Conservation (phyloP, 805 yeast genomes). For the Helenozyma rhizophorensis region DNA sequence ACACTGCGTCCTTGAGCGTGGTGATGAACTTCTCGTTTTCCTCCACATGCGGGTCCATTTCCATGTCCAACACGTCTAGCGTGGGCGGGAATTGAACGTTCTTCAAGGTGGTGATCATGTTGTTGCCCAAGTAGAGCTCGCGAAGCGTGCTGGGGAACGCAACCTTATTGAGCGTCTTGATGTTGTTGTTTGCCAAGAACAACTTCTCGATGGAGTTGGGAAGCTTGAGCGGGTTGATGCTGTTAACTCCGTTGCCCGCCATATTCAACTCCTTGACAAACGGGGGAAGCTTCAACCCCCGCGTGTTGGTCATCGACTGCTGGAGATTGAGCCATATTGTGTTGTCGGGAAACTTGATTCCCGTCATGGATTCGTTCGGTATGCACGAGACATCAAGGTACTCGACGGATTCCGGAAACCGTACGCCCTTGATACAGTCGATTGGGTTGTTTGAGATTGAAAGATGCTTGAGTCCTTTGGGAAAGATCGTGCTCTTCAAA, state of each 20-base stretch:
- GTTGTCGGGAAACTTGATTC: slow-evolving; percentile 42
- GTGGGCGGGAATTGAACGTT: slow-evolving; percentile 38
- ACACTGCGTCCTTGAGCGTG: slow-evolving; percentile 37
- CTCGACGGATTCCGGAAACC: slow-evolving; percentile 34
- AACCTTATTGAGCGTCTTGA: slow-evolving; percentile 42
- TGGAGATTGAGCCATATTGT: slow-evolving; percentile 34
- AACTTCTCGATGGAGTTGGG: slow-evolving; percentile 38
- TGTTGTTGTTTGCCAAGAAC: slow-evolving; percentile 36
- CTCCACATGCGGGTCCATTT: slow-evolving; percentile 37
- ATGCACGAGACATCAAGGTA: slow-evolving; percentile 38
- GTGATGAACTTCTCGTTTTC: slow-evolving; percentile 41
- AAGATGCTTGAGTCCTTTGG: slow-evolving; percentile 25
- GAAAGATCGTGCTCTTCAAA: slow-evolving; percentile 34
- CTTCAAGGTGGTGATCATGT: slow-evolving; percentile 40
- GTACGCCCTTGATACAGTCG: slow-evolving; percentile 37
- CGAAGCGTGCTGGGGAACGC: slow-evolving; percentile 32
- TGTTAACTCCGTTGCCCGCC: slow-evolving; percentile 39
- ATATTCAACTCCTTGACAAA: slow-evolving; percentile 27
- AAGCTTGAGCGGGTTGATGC: slow-evolving; percentile 41
- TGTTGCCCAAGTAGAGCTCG: slow-evolving; percentile 38
- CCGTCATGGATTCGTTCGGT: slow-evolving; percentile 45
- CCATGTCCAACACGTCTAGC: slow-evolving; percentile 37
- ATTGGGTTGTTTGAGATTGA: slow-evolving; percentile 37
- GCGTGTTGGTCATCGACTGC: slow-evolving; percentile 41
- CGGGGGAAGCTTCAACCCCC: slow-evolving; percentile 39